Base-by-base conservation (phyloP, 306 rosid species). In the Oemleria cerasiformis region DNA sequence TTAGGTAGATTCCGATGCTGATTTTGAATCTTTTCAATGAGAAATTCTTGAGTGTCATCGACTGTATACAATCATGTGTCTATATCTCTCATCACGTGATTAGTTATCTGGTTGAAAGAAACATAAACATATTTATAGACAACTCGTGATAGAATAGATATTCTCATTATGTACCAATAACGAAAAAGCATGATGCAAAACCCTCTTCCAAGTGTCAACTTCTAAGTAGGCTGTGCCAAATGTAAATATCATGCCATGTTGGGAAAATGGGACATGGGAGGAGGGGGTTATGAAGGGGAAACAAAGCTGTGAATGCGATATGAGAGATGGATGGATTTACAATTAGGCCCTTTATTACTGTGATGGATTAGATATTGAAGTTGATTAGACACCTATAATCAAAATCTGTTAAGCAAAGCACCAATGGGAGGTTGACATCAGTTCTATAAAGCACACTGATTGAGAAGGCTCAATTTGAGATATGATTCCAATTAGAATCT, bases 401-500 rank as follows among this genome's bases (percentile, higher is more conserved):
- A 78, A 76, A 84, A 64, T 84, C 51, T 41, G 71, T 84, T 70
- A 64, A 68, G 63, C 17, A 58, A 74, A 71, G 66, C 50, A 51
- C 78, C 63, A 73, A 25, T 30, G 42, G 23, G 75, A 78, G 16
- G 30, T 49, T 17, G 53, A 67, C 76, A 78, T 48, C 23, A 43
- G 57, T 81, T 81, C 65, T 67, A 10, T 42, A 75, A 61, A 60
- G 66, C 64, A 78, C 65, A 79, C 68, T 79, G 75, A 77, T 78
- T 75, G 87, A 78, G 81, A 78, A 71, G 86, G 73, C 78, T 47
- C 16, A 69, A 69, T 54, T 64, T 72, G 47, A 47, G 63, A 15
- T n/a, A 56, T 79, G 70, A 76, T 67, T 34, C 49, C 68, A 59
- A 57, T 54, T 75, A 90, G 82, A 84, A 88, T 88, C 83, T 83